These are phyloP conservation scores for Notholithocarpus densiflorus DNA, from an alignment of 306 rosid genomes.

Conservation along the genomic window DNA sequence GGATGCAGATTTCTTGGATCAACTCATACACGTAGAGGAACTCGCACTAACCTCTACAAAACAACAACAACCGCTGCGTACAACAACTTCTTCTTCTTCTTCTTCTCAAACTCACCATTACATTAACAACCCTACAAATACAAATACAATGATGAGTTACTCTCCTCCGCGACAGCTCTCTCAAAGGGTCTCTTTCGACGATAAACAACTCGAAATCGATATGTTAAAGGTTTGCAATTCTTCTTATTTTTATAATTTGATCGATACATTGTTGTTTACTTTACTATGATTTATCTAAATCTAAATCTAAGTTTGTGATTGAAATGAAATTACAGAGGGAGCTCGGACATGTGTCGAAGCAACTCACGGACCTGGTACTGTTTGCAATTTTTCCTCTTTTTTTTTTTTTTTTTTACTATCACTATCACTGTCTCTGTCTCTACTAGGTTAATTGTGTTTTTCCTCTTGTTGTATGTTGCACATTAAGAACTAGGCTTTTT, in stretches of 20 bases:
- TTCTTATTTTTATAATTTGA: background rate
- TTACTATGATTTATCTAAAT: no score
- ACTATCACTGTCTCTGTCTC: background rate
- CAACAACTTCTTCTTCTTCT: background rate
- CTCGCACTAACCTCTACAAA: constrained; percentile 17
- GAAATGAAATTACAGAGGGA: constrained; percentile 56
- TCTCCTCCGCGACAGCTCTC: constrained; percentile 92
- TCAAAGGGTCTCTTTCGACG: constrained; percentile 39
- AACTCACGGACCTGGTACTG: constrained; percentile 48
- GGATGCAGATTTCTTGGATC: constrained; percentile 42
- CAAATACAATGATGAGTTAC: constrained; percentile 11
- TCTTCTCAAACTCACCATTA: no score
- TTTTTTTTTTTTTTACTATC: background rate
- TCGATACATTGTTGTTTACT: background rate
- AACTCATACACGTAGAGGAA: constrained; percentile 48
- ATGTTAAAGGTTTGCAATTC: constrained; percentile 53
- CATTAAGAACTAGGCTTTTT: no score
- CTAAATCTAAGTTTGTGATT: constrained; percentile 8
- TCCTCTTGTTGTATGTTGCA: no score
- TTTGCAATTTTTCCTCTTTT: background rate
- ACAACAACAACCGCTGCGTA: constrained; percentile 1
- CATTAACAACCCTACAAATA: background rate
- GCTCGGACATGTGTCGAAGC: constrained; percentile 57
- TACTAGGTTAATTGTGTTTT: no score
- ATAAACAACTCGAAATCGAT: constrained; percentile 46